phyloP scores from a whole-genome alignment of 73 alveolate genomes.

The Paramecium biaurelia region DNA sequence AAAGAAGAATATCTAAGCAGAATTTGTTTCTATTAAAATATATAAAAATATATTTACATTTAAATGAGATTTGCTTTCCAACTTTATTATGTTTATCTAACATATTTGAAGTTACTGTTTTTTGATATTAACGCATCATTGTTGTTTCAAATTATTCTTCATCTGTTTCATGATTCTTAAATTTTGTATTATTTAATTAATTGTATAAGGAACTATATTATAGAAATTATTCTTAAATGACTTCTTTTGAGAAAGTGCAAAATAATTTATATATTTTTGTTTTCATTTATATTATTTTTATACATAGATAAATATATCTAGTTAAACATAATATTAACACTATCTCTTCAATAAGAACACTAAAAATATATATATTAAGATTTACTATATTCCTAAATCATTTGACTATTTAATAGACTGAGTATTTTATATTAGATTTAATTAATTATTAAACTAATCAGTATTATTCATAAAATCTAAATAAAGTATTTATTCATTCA shows the following conservation, averaged over 20 bases:
- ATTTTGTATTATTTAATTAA: background rate
- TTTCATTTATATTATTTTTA: background rate
- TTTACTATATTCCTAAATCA: background rate
- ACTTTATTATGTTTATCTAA: background rate
- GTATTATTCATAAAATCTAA: background rate
- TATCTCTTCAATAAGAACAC: background rate
- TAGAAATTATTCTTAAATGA: background rate
- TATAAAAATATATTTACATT: background rate
- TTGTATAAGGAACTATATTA: background rate
- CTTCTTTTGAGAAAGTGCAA: background rate
- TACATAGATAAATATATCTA: background rate
- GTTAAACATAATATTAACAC: background rate
- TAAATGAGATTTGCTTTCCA: background rate
- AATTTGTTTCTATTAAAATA: background rate
- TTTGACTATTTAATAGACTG: background rate
- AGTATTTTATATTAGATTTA: background rate
- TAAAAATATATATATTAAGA: background rate
- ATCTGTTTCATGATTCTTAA: constrained; percentile 31
- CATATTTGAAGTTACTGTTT: background rate
- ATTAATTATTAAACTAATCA: background rate
- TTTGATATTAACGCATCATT: background rate
- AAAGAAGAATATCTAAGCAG: background rate
- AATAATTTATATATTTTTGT: background rate
- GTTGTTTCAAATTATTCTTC: constrained; percentile 40
- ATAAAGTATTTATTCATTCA: background rate